phyloP scores from a whole-genome alignment of 2,329 filamentous ascomycete species.

The Graphium sp. region DNA sequence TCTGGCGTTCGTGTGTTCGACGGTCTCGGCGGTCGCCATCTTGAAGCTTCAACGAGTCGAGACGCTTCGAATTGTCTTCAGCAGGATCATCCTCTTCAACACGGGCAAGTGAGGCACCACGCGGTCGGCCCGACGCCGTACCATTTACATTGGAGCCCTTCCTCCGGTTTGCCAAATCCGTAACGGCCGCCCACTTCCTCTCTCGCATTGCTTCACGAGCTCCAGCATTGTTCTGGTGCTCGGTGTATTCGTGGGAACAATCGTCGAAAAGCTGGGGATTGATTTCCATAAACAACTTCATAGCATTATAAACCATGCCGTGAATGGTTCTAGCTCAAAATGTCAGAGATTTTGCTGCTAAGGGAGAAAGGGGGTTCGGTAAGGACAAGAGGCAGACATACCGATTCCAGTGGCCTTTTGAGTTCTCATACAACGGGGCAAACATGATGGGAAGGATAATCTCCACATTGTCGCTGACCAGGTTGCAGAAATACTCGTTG shows the following conservation, averaged over 20 bases:
- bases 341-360: conserved; percentile 1
- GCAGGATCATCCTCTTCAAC: conserved; percentile 65
- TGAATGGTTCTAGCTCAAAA: conserved; percentile 64
- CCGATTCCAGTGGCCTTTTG: conserved; percentile 98
- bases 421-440: conserved; percentile 93
- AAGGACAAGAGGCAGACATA: conserved; percentile 22
- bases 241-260: conserved; percentile 94
- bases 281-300: conserved; percentile 99
- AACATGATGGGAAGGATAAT: conserved; percentile 99
- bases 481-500: conserved; percentile 98
- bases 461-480: conserved; percentile 97
- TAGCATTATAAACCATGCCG: conserved; percentile 98
- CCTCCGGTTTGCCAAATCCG: conserved; percentile 60
- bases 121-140: conserved; percentile 16
- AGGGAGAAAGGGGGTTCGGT: neutral
- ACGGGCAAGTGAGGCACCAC: conserved; percentile 24
- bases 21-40: conserved; percentile 50
- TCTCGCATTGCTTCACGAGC: conserved; percentile 67
- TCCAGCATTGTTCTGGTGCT: conserved; percentile 85
- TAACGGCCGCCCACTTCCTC: conserved; percentile 76
- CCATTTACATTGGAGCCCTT: conserved; percentile 24
- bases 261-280: conserved; percentile 97
- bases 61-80: conserved; percentile 70
- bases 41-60: conserved; percentile 81
- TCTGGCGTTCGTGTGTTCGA: conserved; percentile 40